Evolutionary conservation across 352 stramenopile genomes (phyloP).

Genomic region (Phytopythium mirpurense): DNA sequence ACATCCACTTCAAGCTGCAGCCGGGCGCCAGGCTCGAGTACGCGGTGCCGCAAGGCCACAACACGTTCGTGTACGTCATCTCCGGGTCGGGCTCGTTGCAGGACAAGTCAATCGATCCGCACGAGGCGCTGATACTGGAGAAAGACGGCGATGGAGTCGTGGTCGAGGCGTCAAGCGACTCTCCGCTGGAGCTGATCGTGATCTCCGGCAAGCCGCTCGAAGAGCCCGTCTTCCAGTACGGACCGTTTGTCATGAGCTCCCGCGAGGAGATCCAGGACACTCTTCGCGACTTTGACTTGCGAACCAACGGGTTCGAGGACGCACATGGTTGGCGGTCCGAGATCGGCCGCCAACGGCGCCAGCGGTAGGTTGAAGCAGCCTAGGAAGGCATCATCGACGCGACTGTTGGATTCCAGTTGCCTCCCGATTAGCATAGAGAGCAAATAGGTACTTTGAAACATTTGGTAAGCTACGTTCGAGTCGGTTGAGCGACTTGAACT

Average conservation of each 20-base stretch:
- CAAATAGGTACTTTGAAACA: too few relatives aligned
- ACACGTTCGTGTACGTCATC: slow-evolving; percentile 36
- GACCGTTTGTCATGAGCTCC: slow-evolving; percentile 71
- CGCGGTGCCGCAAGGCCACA: slow-evolving; percentile 32
- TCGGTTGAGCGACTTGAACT: too few relatives aligned
- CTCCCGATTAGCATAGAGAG: too few relatives aligned
- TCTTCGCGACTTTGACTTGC: slow-evolving; percentile 37
- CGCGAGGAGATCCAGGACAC: slow-evolving; percentile 45
- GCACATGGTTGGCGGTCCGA: slow-evolving; percentile 38
- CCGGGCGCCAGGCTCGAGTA: slow-evolving; percentile 28
- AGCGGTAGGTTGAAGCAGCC: too few relatives aligned
- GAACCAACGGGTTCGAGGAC: slow-evolving; percentile 67
- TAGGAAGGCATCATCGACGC: too few relatives aligned
- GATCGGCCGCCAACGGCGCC: slow-evolving; percentile 39
- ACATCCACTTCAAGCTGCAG: slow-evolving; percentile 51
- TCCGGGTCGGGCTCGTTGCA: slow-evolving; percentile 22
- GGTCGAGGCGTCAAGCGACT: slow-evolving; percentile 22
- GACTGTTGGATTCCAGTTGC: too few relatives aligned
- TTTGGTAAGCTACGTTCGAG: too few relatives aligned
- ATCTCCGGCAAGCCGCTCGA: slow-evolving; percentile 52
- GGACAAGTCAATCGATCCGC: slow-evolving; percentile 18
- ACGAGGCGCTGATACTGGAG: slow-evolving; percentile 46
- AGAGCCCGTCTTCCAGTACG: slow-evolving; percentile 61
- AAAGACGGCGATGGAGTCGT: slow-evolving; percentile 40
- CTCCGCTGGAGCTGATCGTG: slow-evolving; percentile 50